These are phyloP conservation scores for Daedaleopsis nitida DNA, from an alignment of 768 basidiomycete genomes.

Conservation along the genomic window DNA sequence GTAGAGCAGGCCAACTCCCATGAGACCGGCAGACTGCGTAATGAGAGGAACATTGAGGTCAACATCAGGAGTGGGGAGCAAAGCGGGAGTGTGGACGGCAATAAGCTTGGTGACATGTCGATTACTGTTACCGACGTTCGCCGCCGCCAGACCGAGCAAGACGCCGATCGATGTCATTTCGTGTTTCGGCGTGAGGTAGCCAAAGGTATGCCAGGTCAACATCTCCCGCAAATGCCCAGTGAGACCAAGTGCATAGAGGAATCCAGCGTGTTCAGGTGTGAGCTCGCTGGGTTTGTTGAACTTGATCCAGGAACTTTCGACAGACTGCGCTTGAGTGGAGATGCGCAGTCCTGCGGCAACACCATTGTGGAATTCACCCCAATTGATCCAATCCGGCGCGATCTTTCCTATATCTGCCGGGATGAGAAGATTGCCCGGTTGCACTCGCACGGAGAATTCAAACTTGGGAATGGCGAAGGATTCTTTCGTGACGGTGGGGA, in stretches of 20 bases:
- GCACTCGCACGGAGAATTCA: conserved; percentile 72
- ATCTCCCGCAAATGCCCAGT: conserved; percentile 89
- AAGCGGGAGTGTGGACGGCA: conserved; percentile 90
- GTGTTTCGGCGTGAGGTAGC: conserved; percentile 94
- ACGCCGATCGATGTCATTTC: conserved; percentile 94
- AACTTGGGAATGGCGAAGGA: conserved; percentile 79
- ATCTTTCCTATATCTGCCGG: conserved; percentile 75
- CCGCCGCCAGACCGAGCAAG: conserved; percentile 89
- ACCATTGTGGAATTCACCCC: conserved; percentile 99
- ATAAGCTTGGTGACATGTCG: conserved; percentile 88
- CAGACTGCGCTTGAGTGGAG: conserved; percentile 66
- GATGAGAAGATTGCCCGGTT: conserved; percentile 68
- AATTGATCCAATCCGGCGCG: conserved; percentile 67
- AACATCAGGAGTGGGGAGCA: conserved; percentile 83
- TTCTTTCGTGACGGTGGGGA: conserved; percentile 74
- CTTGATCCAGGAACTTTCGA: conserved; percentile 94
- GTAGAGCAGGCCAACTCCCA: conserved; percentile 88
- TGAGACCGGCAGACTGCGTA: conserved; percentile 86
- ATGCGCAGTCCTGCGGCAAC: conserved; percentile 90
- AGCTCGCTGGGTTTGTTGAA: conserved; percentile 93
- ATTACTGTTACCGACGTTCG: conserved; percentile 84
- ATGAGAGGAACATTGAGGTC: conserved; percentile 90
- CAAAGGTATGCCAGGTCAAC: conserved; percentile 94
- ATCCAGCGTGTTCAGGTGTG: conserved; percentile 95
- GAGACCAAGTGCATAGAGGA: conserved; percentile 89